These are phyloP conservation scores for Daldinia grandis DNA, from an alignment of 495 filamentous ascomycete genomes.

Conservation along the genomic window DNA sequence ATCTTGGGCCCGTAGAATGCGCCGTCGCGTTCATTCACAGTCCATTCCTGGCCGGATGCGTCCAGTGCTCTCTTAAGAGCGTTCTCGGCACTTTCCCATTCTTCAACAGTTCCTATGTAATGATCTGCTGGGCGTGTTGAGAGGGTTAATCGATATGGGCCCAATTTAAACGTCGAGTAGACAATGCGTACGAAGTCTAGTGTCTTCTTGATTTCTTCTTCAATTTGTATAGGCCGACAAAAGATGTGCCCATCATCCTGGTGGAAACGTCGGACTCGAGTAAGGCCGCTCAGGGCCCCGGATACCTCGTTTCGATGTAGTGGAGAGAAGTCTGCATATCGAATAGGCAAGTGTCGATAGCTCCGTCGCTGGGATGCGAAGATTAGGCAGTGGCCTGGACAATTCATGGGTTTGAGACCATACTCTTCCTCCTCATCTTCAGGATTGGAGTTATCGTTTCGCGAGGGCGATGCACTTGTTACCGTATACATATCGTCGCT, in stretches of 20 bases:
- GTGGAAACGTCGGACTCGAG: constrained; percentile 90
- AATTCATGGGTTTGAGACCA: constrained; percentile 97
- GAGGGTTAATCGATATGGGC: constrained; percentile 76
- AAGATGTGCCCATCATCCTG: constrained; percentile 98
- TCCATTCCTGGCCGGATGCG: constrained; percentile 71
- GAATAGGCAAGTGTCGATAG: constrained; percentile 84
- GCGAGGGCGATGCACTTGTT: constrained; percentile 60
- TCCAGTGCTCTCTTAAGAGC: constrained; percentile 76
- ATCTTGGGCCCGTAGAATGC: constrained; percentile 98
- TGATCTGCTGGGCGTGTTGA: constrained; percentile 81
- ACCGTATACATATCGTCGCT: constrained; percentile 96
- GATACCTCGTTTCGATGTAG: constrained; percentile 91
- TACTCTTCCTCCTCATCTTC: constrained; percentile 77
- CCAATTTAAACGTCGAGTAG: constrained; percentile 77
- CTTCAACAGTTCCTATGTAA: constrained; percentile 78
- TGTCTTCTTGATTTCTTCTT: constrained; percentile 78
- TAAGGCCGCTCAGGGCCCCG: constrained; percentile 84
- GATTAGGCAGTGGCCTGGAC: constrained; percentile 91
- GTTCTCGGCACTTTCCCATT: constrained; percentile 84
- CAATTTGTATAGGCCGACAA: constrained; percentile 83
- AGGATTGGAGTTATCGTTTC: constrained; percentile 44
- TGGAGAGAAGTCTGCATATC: constrained; percentile 93
- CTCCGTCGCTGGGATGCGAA: constrained; percentile 76
- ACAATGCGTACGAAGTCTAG: constrained; percentile 82
- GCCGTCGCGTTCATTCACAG: constrained; percentile 80